Base-by-base conservation (phyloP, 2,329 filamentous ascomycete genomes). In the Calonectria montana region DNA sequence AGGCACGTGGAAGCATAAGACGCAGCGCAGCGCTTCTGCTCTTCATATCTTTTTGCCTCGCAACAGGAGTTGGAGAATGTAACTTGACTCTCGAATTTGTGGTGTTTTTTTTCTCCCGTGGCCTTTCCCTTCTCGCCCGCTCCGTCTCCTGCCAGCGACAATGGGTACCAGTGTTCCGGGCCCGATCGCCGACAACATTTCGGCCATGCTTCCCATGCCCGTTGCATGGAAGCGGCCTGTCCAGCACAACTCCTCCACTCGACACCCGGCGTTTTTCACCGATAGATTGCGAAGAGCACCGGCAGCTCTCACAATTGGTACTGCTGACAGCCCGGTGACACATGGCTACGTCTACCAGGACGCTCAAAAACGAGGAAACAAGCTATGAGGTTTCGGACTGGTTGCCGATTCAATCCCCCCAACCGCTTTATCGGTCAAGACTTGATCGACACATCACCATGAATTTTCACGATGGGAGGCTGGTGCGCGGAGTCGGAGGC, bases 211-310 rank as follows among this genome's bases (percentile, higher is more conserved):
- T 48, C 73, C 66, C 29, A 72, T 55, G 21, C 59, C 72, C 15
- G n/a, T 39, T 43, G 43, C 50, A 18, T 70, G 63, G 67, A 67
- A 69, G 7, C 67, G 69, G 23, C 70, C 65, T 43, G 43, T 43
- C 13, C 62, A 66, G n/a, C 71, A 72, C 59, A 75, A 73, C 80
- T 85, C 90, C 12, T 90, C 93, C 1, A 87, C 86, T 45, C 85
- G 90, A 29, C 94, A 96, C 75, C 94, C 94, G 0, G 93, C 94
- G 1, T 96, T 96, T 83, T 95, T 95, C 84, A 93, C 93, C 0
- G 86, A 90, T 35, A 87, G 87, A 64, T 83, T 94, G 63, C 88
- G 88, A 70, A 89, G 88, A 76, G 86, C 88, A 3, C 88, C 91
- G 6, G 84, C 87, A 25, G 76, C 70, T 47, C 70, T 75, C 70